Evolutionary conservation across 352 stramenopile species (phyloP), one percentile per base, ranked within the genome.

Genomic region (Phytophthora hibernalis): DNA sequence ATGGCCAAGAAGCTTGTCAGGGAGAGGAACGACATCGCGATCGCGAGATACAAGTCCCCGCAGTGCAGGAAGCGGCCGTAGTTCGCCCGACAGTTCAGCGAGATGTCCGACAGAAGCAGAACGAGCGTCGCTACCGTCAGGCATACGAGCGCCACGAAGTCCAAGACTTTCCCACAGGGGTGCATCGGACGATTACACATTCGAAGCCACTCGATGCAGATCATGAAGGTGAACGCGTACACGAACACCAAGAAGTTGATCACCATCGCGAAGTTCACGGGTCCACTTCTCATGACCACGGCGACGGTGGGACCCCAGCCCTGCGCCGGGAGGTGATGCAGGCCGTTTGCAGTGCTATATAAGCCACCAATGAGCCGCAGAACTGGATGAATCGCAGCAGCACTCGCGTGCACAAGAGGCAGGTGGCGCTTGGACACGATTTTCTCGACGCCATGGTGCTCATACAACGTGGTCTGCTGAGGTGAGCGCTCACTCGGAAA

Each of bases 171-270:
- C 53, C 89, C 78, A 49, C 73, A 81, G 35, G 79, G 72, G 42
- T 82, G 61, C 30, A 72, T 28, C n/a, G 79, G 77, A 8, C 79
- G 71, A 10, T 61, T 44, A 28, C 82, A 89, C 22, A 87, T 69
- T 11, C 64, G 59, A 22, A 84, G 52, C 49, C 81, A 58, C 47
- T 87, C 68, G 35, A 91, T 65, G 13, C 85, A 65, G 26, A 91
- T 21, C 33, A 91, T 38, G 56, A 88, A 80, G 52, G 70, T 75
- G 51, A 90, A 74, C 11, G 71, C 83, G 56, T 89, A 89, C n/a
- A 93, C 38, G 45, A 93, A 82, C 5, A 61, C 73, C 38, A 82
- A 76, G 59, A 89, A 93, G 38, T 85, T 88, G 52, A 88, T 79
- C 28, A 93, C 60, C 33, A 77, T 72, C 57, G 74, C 77, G 60